phyloP scores from a whole-genome alignment of 208 protist genomes.

The Borovskyia barvae region DNA sequence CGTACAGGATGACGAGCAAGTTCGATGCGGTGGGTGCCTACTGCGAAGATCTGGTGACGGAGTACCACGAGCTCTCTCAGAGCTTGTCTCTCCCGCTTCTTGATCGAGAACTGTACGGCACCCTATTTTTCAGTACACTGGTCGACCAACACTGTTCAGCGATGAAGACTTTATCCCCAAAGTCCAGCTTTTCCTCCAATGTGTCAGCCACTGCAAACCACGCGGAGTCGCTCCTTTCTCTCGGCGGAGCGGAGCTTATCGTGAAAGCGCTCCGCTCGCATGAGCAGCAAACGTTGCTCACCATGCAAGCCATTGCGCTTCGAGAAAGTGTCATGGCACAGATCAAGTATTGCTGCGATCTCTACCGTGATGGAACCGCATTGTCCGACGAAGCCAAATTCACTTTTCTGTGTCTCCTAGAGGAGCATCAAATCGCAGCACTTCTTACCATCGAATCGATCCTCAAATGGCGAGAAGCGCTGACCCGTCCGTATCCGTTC shows the following conservation, averaged over 20 bases:
- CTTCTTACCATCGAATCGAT: slow-evolving; percentile 60
- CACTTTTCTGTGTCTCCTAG: slow-evolving; percentile 34
- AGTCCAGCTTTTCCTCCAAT: neutral
- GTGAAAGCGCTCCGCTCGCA: slow-evolving; percentile 29
- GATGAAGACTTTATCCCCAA: neutral
- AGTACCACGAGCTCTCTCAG: slow-evolving; percentile 22
- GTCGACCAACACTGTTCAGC: slow-evolving; percentile 3
- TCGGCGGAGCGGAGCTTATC: slow-evolving; percentile 29
- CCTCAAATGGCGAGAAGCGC: slow-evolving; percentile 57
- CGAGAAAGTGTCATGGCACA: slow-evolving; percentile 44
- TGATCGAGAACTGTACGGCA: slow-evolving; percentile 32
- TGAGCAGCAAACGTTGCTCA: slow-evolving; percentile 34
- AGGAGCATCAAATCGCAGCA: slow-evolving; percentile 54
- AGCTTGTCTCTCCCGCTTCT: slow-evolving; percentile 28
- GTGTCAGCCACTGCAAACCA: slow-evolving; percentile 8
- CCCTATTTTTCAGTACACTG: slow-evolving; percentile 28
- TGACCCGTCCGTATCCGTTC: slow-evolving; percentile 63
- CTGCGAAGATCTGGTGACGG: slow-evolving; percentile 7
- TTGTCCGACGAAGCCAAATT: slow-evolving; percentile 43
- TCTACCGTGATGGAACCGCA: slow-evolving; percentile 24
- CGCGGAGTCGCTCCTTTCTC: slow-evolving; percentile 27
- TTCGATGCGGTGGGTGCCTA: slow-evolving; percentile 5
- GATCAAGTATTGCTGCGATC: slow-evolving; percentile 35
- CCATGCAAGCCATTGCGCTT: slow-evolving; percentile 30
- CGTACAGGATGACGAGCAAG: neutral